Conservation (phyloP, 208 protist genomes). For the Blastocrithidia nonstop region DNA sequence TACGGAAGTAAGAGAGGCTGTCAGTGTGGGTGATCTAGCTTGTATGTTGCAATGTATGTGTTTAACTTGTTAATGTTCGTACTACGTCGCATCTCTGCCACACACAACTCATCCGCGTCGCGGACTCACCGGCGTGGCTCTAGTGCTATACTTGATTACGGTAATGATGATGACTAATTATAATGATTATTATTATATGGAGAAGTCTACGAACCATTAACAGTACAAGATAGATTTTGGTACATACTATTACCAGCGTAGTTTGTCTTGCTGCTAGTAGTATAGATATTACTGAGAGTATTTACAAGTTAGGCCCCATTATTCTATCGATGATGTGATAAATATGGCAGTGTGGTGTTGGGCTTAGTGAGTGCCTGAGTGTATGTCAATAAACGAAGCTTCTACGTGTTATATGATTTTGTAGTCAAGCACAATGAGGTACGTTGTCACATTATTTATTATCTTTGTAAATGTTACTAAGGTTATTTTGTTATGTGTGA, state of each 20-base stretch:
- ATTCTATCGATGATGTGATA: too few species aligned
- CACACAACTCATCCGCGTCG: conserved; percentile 72
- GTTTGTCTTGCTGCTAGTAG: neutral
- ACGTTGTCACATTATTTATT: too few species aligned
- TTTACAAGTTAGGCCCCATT: too few species aligned
- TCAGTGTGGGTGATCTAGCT: conserved; percentile 77
- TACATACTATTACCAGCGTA: neutral
- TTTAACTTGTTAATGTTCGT: conserved; percentile 66
- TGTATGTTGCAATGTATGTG: conserved; percentile 78
- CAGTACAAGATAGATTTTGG: neutral
- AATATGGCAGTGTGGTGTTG: conserved; percentile 29
- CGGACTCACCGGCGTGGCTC: conserved; percentile 58
- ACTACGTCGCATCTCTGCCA: conserved; percentile 50
- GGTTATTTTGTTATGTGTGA: too few species aligned
- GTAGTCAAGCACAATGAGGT: too few species aligned
- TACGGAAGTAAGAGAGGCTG: conserved; percentile 52
- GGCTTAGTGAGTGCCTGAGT: conserved; percentile 54
- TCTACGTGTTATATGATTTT: conserved; percentile 3
- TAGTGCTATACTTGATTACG: too few species aligned
- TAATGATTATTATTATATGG: too few species aligned
- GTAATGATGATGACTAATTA: too few species aligned
- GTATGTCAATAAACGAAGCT: conserved; percentile 45
- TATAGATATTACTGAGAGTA: neutral
- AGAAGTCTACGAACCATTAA: too few species aligned
- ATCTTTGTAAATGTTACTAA: too few species aligned